These are phyloP conservation scores for Hymenochaete sp. DNA, from an alignment of 1,284 basidiomycete genomes.

Conservation along the genomic window DNA sequence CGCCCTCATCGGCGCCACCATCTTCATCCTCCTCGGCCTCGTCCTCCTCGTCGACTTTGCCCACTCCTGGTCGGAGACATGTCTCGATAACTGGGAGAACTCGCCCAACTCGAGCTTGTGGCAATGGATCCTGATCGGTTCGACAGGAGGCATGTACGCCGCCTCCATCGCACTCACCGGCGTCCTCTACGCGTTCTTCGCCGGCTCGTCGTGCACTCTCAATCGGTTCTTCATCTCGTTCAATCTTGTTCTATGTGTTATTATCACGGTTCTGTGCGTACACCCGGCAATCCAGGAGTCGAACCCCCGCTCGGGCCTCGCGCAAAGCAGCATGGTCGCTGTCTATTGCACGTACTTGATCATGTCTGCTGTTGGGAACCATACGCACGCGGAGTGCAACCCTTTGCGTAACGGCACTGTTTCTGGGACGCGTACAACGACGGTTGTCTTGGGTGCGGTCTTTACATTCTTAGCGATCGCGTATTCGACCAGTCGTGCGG, in stretches of 20 bases:
- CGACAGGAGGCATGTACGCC: constrained; percentile 85
- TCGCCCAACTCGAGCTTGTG: constrained; percentile 74
- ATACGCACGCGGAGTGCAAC: constrained; percentile 82
- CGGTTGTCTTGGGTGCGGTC: constrained; percentile 83
- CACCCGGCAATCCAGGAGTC: constrained; percentile 85
- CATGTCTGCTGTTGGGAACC: constrained; percentile 91
- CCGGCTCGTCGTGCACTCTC: constrained; percentile 76
- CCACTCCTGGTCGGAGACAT: constrained; percentile 96
- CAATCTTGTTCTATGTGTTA: constrained; percentile 76
- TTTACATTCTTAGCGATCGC: constrained; percentile 99
- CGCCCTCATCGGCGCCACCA: constrained; percentile 81
- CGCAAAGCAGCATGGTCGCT: constrained; percentile 93
- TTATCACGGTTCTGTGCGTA: constrained; percentile 80
- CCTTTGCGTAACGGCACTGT: constrained; percentile 61
- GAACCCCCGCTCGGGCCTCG: constrained; percentile 91
- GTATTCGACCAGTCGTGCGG: constrained; percentile 92
- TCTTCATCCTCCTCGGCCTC: constrained; percentile 95
- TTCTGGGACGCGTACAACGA: constrained; percentile 74
- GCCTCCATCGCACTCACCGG: constrained; percentile 79
- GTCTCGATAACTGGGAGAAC: constrained; percentile 91
- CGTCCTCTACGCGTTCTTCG: constrained; percentile 89
- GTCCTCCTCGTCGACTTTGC: constrained; percentile 98
- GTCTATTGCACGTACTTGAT: constrained; percentile 96
- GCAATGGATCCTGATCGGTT: constrained; percentile 94
- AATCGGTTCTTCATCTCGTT: constrained; percentile 95